A percentile compares a stretch with the other conserved stretches of the same genome.
Evolutionary conservation across 148 eudicot genomes (phyloP).

Genomic region (Amaranthus cruentus): DNA sequence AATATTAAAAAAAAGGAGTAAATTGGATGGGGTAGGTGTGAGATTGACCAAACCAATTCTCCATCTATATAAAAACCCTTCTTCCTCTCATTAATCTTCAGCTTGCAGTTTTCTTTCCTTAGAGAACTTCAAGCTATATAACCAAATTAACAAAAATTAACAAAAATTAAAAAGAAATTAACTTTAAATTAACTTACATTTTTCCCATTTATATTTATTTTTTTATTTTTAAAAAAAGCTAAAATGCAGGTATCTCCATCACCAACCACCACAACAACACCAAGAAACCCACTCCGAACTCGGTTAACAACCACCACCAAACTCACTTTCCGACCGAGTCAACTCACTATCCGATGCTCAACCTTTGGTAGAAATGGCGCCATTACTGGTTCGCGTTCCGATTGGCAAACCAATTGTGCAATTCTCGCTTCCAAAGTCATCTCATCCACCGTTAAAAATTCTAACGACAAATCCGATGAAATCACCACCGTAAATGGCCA

Average conservation of each 20-base stretch:
- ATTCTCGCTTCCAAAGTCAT: conserved; percentile 64
- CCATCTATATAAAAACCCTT: conserved; percentile 34
- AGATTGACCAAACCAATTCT: conserved; percentile 42
- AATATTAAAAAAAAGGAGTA: neutral
- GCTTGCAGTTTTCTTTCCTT: conserved; percentile 40
- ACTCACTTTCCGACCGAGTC: conserved; percentile 31
- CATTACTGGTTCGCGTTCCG: conserved; percentile 40
- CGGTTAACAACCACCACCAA: neutral
- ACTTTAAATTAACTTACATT: too few species aligned
- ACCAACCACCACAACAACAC: conserved; percentile 30
- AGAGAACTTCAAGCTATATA: conserved; percentile 45
- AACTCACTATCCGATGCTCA: conserved; percentile 34
- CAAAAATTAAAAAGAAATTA: neutral
- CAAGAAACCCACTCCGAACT: conserved; percentile 20
- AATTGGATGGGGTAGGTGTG: conserved; percentile 55
- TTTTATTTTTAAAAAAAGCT: too few species aligned
- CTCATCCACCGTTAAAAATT: conserved; percentile 40
- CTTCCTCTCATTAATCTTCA: conserved; percentile 29
- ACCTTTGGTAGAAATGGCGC: conserved; percentile 26
- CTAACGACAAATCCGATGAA: conserved; percentile 19
- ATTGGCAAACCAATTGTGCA: conserved; percentile 84
- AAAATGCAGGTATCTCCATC: conserved; percentile 56
- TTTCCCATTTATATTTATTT: neutral
- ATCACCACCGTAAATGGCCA: conserved; percentile 61
- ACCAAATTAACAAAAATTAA: neutral